These are phyloP conservation scores for Metschnikowia proteae DNA, from an alignment of 805 yeast genomes.

Conservation along the genomic window DNA sequence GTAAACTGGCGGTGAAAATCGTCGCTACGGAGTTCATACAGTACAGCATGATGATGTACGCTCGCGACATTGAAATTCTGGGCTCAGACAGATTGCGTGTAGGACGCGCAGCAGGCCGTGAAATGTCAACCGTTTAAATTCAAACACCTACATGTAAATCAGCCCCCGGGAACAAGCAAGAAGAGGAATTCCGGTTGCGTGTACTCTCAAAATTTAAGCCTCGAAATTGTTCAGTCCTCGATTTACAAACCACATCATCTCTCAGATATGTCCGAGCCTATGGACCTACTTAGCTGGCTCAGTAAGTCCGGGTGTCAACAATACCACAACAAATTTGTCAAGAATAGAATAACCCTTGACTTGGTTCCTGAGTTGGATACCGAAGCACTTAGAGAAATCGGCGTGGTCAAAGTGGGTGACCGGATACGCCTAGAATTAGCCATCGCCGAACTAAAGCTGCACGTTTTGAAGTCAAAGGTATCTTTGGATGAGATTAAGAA, in stretches of 20 bases:
- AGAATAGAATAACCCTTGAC: slow-evolving; percentile 55
- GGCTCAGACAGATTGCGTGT: background rate
- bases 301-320: slow-evolving; percentile 33
- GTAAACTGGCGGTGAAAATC: background rate
- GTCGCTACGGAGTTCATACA: background rate
- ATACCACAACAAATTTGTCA: slow-evolving; percentile 31
- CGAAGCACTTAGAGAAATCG: slow-evolving; percentile 64
- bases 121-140: background rate
- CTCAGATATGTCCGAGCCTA: slow-evolving; percentile 12
- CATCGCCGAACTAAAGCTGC: slow-evolving; percentile 41
- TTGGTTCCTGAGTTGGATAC: slow-evolving; percentile 59
- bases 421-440: slow-evolving; percentile 64
- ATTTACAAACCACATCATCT: background rate
- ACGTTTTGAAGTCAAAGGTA: slow-evolving; percentile 7
- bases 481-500: slow-evolving; percentile 12
- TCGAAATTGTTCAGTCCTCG: background rate
- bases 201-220: background rate
- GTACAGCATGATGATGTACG: background rate
- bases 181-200: background rate
- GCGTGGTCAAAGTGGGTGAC: slow-evolving; percentile 79
- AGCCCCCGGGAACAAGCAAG: background rate
- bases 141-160: background rate
- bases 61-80: slow-evolving; percentile 1
- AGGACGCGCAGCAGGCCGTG: background rate
- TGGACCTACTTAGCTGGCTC: slow-evolving; percentile 36